Evolutionary conservation across 768 basidiomycete genomes (phyloP).

Genomic region (Kwoniella heveanensis): DNA sequence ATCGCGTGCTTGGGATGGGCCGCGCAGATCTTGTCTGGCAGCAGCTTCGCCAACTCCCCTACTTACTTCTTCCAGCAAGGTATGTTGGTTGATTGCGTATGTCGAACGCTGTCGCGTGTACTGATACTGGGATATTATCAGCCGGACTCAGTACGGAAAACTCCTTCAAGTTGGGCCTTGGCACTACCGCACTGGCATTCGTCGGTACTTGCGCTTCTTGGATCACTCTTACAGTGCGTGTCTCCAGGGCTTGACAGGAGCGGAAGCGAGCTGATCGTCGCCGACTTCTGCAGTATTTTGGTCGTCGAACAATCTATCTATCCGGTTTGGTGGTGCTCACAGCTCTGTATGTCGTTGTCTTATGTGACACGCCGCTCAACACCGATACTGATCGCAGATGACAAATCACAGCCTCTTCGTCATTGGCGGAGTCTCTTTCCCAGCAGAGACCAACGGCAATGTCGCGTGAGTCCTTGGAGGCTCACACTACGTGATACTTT

Average conservation of each 20-base stretch:
- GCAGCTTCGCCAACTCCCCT: not conserved
- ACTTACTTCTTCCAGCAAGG: constrained; percentile 33
- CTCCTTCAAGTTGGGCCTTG: constrained; percentile 30
- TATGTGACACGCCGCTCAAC: too few relatives aligned
- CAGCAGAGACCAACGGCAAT: not conserved
- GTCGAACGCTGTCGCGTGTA: too few relatives aligned
- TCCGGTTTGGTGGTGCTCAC: not conserved
- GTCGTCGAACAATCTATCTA: constrained; percentile 40
- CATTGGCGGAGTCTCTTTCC: constrained; percentile 46
- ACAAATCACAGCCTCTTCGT: constrained; percentile 35
- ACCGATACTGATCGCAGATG: too few relatives aligned
- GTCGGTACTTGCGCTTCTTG: constrained; percentile 42
- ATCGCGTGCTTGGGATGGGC: constrained; percentile 28
- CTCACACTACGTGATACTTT: too few relatives aligned
- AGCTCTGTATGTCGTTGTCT: too few relatives aligned
- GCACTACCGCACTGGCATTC: constrained; percentile 24
- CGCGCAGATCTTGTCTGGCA: constrained; percentile 2
- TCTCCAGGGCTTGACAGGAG: not conserved
- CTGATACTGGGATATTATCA: too few relatives aligned
- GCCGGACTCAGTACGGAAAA: constrained; percentile 31
- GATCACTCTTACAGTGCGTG: constrained; percentile 9
- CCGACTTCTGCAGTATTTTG: constrained; percentile 25
- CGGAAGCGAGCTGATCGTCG: too few relatives aligned
- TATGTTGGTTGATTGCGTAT: not conserved
- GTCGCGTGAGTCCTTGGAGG: constrained; percentile 46